phyloP scores from a whole-genome alignment of 768 basidiomycete species.

The Podaxis mareebaensis region DNA sequence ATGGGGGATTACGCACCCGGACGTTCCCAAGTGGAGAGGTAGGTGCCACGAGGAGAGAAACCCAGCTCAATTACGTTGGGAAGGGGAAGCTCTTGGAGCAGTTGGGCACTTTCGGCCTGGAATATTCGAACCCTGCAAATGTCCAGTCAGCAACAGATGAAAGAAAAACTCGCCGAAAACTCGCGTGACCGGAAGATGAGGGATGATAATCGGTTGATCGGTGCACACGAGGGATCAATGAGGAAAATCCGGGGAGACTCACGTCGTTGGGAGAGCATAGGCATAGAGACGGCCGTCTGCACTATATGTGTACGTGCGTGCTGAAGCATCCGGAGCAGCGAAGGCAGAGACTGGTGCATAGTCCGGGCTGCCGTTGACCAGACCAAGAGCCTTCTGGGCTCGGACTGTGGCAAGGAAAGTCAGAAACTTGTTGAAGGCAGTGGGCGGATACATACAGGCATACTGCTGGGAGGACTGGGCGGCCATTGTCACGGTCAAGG shows the following conservation, averaged over 20 bases:
- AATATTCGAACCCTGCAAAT: constrained; percentile 68
- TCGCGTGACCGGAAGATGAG: constrained; percentile 15
- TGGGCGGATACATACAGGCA: constrained; percentile 60
- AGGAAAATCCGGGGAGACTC: constrained; percentile 33
- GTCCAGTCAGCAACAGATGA: constrained; percentile 9
- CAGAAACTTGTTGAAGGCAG: constrained; percentile 16
- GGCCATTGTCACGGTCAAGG: constrained; percentile 53
- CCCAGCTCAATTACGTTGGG: constrained; percentile 80
- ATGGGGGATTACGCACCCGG: constrained; percentile 48
- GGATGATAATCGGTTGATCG: constrained; percentile 19
- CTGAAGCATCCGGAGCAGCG: constrained; percentile 65
- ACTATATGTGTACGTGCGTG: constrained; percentile 80
- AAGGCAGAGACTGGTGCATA: constrained; percentile 69
- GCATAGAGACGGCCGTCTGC: constrained; percentile 86
- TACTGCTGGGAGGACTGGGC: constrained; percentile 80
- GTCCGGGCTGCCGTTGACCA: constrained; percentile 79
- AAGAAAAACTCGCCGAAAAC: constrained; percentile 10
- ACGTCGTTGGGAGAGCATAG: constrained; percentile 77
- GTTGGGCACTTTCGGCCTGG: constrained; percentile 70
- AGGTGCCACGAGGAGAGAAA: constrained; percentile 93
- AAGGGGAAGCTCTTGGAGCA: constrained; percentile 73
- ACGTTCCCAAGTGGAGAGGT: constrained; percentile 95
- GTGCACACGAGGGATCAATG: constrained; percentile 21
- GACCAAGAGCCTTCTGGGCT: constrained; percentile 90
- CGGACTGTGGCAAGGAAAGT: constrained; percentile 57